Base-by-base conservation (phyloP, 1,284 basidiomycete genomes). In the Flammula alnicola region DNA sequence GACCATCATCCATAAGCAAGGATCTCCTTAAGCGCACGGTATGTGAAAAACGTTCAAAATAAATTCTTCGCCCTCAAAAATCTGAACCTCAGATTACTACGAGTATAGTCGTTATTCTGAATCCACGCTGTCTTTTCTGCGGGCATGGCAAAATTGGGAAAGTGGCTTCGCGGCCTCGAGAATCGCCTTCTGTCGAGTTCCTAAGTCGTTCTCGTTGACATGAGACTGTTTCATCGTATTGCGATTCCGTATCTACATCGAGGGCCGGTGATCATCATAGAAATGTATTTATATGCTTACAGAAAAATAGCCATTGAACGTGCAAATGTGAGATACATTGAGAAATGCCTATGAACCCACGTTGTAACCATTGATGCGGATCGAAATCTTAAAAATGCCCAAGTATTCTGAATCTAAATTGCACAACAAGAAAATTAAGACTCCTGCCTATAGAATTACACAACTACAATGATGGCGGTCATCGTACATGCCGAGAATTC, bases 401-500 rank as follows among this genome's bases (percentile, higher is more conserved):
- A n/a, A n/a, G n/a, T n/a, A n/a, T n/a, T n/a, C n/a, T n/a, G n/a
- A n/a, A n/a, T n/a, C n/a, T n/a, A n/a, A n/a, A n/a, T n/a, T n/a
- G n/a, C n/a, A n/a, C n/a, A n/a, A n/a, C n/a, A n/a, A n/a, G n/a
- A n/a, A n/a, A n/a, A n/a, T n/a, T n/a, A n/a, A n/a, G n/a, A n/a
- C n/a, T n/a, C n/a, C n/a, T n/a, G n/a, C n/a, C n/a, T 26, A 40
- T 31, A 41, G 38, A 47, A 26, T 40, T 47, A 49, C 29, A 35
- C 20, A 6, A 9, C 32, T 22, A 12, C 7, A 39, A 45, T 12
- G 22, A 19, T 11, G 19, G n/a, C 23, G 17, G 22, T 60, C 44
- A 62, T 48, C 60, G 45, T 22, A 64, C 51, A 58, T 65, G 64
- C 39, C 61, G 58, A 25, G 69, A 67, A 64, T 84, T 83, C 50